phyloP scores from a whole-genome alignment of 768 basidiomycete species.

The Hypholoma fasciculare region DNA sequence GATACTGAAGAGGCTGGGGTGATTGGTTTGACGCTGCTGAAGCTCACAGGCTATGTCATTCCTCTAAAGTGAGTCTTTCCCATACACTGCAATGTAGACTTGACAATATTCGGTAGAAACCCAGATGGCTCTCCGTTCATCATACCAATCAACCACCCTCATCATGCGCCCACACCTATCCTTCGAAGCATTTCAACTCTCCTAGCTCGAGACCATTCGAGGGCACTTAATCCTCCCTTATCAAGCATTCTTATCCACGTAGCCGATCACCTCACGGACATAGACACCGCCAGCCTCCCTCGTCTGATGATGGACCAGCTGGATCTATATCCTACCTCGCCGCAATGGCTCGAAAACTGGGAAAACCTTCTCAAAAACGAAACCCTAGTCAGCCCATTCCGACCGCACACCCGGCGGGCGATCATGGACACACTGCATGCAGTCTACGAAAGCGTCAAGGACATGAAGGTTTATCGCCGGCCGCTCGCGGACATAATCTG shows the following conservation, averaged over 20 bases:
- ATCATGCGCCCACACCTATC: constrained; percentile 58
- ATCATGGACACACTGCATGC: constrained; percentile 56
- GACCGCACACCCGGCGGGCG: constrained; percentile 54
- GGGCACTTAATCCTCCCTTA: constrained; percentile 58
- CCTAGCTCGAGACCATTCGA: constrained; percentile 61
- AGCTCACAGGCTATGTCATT: constrained; percentile 58
- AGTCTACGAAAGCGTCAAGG: constrained; percentile 67
- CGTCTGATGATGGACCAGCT: constrained; percentile 65
- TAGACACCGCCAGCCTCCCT: constrained; percentile 64
- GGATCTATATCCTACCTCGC: constrained; percentile 68
- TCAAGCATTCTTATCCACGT: constrained; percentile 65
- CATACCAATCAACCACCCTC: constrained; percentile 55
- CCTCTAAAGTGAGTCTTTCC: constrained; percentile 53
- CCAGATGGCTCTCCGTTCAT: constrained; percentile 30
- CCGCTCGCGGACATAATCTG: constrained; percentile 54
- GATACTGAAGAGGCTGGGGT: constrained; percentile 71
- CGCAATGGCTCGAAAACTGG: constrained; percentile 75
- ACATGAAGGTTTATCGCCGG: constrained; percentile 65
- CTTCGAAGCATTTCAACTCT: constrained; percentile 63
- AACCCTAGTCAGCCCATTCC: constrained; percentile 37
- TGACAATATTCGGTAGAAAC: constrained; percentile 21
- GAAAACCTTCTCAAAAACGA: constrained; percentile 51
- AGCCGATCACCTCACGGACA: constrained; percentile 68
- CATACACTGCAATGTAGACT: not conserved
- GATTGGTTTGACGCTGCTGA: constrained; percentile 60